Base-by-base conservation (phyloP, 2,329 filamentous ascomycete species). In the Dendrostoma leiphaemia region DNA sequence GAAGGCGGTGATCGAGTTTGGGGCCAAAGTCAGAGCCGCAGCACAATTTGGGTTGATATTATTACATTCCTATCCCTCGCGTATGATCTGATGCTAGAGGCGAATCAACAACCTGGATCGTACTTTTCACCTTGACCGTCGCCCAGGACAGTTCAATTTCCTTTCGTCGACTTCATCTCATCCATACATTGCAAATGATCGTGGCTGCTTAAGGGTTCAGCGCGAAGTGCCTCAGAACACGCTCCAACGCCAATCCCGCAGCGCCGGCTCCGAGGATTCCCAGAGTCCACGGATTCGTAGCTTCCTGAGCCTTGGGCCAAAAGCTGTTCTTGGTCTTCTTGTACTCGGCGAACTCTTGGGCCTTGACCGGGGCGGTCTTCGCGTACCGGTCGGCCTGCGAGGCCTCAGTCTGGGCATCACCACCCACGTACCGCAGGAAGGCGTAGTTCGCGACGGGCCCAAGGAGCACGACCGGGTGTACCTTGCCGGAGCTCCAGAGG, bases 401-500 rank as follows among this genome's bases (percentile, higher is more conserved):
- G 24, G 70, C 69, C 60, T 84, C 82, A 38, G 77, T 84, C 63
- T 80, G 66, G 56, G 74, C 77, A 62, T 84, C 81, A 7, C 82
- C 82, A 8, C 81, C 78, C 10, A 83, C 70, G 60, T 72, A 78
- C 51, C 82, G 78, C 13, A 85, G 73, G 71, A 80, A 83, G 13
- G 75, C 52, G 67, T 85, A 85, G 65, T 85, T 85, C 13, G 79
- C 75, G 5, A 83, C 45, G 0, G 81, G 79, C 0, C 81, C 82
- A 2, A 84, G 68, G 1, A 83, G 65, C 24, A 79, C 75, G 28
- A 83, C 63, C 0, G 81, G 80, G 46, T 79, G 75, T 49, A 84
- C 75, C 59, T 80, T 74, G 48, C 78, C 79, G 9, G 76, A 77
- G 17, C 78, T 74, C 63, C 79, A 81, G 2, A 84, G 73, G 55